Evolutionary conservation across 768 basidiomycete genomes (phyloP), one percentile per base, ranked within the genome.

Genomic region (Rhizopogon sp.): DNA sequence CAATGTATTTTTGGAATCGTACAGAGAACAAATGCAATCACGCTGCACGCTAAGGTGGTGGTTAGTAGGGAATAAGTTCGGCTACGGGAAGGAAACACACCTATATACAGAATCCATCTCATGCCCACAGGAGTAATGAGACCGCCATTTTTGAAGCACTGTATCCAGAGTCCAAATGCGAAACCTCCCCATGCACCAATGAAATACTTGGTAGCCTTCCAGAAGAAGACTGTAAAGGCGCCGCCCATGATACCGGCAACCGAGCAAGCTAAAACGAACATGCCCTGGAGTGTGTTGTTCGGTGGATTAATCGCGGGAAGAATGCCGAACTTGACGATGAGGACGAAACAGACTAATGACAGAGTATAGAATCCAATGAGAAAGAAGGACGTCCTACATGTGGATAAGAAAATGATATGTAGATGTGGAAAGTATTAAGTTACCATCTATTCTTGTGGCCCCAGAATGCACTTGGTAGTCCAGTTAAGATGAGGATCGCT

Each of bases 371-470:
- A 93, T 41, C 93, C 91, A 58, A 90, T 87, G 63, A 98, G 78
- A 72, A 97, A 96, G 76, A 95, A 88, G 11, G 93, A 94, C 17
- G 90, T 90, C 90, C 92, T 93, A 66, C 43, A 60, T 64, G 44
- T 44, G 45, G 56, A 46, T 59, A 58, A 52, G 54, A 20, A 53
- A 53, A 17, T 14, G 57, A 55, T 43, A 25, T 25, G 25, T 4
- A 56, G 22, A 55, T 13, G 39, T 20, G 14, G 20, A 46, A 25
- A 20, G 17, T 20, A 20, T 50, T 46, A 28, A 51, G 35, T 41
- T 64, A 89, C 93, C 95, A 96, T 79, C 93, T 76, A 69, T 97
- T 95, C 79, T 96, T 96, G 74, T 94, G 93, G 20, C 95, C 95
- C 73, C 90, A 86, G 61, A 93, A 92, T 3, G 90, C 89, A 51